Evolutionary conservation across 371 early-diverging fungal species (phyloP).

Genomic region (Sporodiniella umbellata): DNA sequence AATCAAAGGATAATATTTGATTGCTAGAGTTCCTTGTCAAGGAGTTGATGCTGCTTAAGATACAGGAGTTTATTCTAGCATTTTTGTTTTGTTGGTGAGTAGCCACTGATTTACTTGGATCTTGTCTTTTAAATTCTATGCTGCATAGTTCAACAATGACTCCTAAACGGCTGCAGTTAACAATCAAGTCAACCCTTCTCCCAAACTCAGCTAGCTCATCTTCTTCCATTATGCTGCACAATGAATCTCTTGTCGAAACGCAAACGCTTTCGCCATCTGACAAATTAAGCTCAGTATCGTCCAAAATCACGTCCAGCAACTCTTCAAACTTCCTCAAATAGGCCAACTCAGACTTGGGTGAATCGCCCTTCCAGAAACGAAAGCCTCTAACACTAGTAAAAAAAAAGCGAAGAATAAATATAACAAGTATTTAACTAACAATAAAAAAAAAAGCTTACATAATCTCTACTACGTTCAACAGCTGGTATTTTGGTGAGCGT

Average conservation of each 20-base stretch:
- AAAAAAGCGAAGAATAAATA: constrained; percentile 1
- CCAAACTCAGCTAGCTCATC: constrained; percentile 7
- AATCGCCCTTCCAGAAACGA: constrained; percentile 5
- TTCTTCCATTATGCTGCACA: constrained; percentile 9
- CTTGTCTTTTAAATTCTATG: constrained; percentile 16
- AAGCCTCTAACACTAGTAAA: constrained; percentile 4
- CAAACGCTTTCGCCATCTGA: constrained; percentile 14
- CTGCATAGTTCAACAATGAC: constrained; percentile 12
- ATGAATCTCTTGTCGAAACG: constrained; percentile 9
- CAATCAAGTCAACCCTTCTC: constrained; percentile 8
- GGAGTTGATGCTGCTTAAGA: constrained; percentile 12
- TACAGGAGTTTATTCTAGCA: constrained; percentile 13
- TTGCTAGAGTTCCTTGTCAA: constrained; percentile 2
- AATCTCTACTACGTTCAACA: constrained; percentile 9
- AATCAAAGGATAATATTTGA: constrained; percentile 12
- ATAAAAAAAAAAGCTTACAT: constrained; percentile 13
- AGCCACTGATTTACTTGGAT: constrained; percentile 7
- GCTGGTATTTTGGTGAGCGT: constrained; percentile 8
- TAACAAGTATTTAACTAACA: constrained; percentile 9
- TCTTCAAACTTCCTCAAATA: constrained; percentile 12
- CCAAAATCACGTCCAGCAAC: constrained; percentile 11
- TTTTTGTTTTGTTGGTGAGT: constrained; percentile 14
- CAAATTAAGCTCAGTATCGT: constrained; percentile 9
- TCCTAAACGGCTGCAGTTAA: constrained; percentile 5
- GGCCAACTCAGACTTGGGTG: constrained; percentile 7